Percentiles rank a stretch among this genome's conserved stretches.
Evolutionary conservation across 208 protist genomes (phyloP).

Genomic region (Angomonas ambiguus): DNA sequence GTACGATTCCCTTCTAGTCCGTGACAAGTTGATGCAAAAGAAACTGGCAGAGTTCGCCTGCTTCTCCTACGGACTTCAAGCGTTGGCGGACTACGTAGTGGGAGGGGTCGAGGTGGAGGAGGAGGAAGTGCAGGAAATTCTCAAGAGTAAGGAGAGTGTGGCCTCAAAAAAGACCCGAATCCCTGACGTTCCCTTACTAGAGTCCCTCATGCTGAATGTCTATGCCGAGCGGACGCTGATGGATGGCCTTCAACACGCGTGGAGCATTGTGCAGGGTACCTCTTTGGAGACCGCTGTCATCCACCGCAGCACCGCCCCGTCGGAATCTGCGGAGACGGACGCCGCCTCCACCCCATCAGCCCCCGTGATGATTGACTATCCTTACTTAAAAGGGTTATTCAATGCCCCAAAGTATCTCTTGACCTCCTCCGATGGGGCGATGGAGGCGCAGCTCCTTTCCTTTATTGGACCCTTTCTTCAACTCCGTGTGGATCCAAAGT

Average conservation of each 20-base stretch:
- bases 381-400: constrained; percentile 46
- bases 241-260: constrained; percentile 37
- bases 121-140: constrained; percentile 11
- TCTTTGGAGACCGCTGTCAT: constrained; percentile 22
- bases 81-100: constrained; percentile 51
- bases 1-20: constrained; percentile 66
- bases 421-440: constrained; percentile 23
- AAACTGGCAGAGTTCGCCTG: constrained; percentile 53
- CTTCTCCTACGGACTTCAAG: constrained; percentile 57
- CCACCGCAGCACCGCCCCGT: constrained; percentile 40
- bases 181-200: constrained; percentile 35
- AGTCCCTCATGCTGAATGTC: constrained; percentile 52
- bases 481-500: neutral
- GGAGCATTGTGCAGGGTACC: constrained; percentile 43
- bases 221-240: constrained; percentile 64
- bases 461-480: constrained; percentile 43
- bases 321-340: no score
- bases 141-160: neutral
- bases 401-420: constrained; percentile 41
- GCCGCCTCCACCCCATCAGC: no score
- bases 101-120: constrained; percentile 28
- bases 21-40: constrained; percentile 65
- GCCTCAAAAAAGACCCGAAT: neutral
- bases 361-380: constrained; percentile 53
- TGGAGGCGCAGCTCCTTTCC: constrained; percentile 36